Evolutionary conservation across 2,329 filamentous ascomycete species (phyloP).

Genomic region (Hysterium pulicare): DNA sequence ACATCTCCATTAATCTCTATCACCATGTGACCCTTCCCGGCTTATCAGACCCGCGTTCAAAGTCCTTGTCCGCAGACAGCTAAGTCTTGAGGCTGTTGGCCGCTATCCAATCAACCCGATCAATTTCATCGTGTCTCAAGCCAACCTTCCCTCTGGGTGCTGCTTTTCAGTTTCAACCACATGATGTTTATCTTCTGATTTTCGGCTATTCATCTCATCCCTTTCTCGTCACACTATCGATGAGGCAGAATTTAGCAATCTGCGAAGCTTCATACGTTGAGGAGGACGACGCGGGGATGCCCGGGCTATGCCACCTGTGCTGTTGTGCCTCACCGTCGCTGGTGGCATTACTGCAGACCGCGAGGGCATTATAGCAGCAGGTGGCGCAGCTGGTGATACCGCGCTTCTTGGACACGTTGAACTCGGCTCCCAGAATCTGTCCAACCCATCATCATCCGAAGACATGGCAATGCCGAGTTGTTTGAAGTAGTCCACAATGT

Average conservation of each 20-base stretch:
- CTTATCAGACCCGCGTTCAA: no score
- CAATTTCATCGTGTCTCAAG: no score
- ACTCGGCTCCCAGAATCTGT: slow-evolving; percentile 27
- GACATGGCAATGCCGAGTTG: slow-evolving; percentile 34
- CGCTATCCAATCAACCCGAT: no score
- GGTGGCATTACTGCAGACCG: not conserved
- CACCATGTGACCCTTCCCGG: no score
- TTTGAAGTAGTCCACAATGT: slow-evolving; percentile 43
- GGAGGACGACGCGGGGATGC: not conserved
- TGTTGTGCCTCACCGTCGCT: not conserved
- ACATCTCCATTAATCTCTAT: no score
- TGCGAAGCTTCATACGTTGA: slow-evolving; percentile 1
- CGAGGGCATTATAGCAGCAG: not conserved
- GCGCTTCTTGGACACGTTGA: not conserved
- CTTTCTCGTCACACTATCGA: no score
- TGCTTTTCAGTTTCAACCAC: no score
- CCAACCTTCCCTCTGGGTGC: no score
- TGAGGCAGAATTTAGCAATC: slow-evolving; percentile 7
- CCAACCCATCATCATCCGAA: slow-evolving; percentile 25
- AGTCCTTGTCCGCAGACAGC: no score
- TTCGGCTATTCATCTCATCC: no score
- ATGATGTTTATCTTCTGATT: no score
- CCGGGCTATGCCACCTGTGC: not conserved
- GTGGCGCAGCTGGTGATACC: not conserved
- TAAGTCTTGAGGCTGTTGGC: no score